A percentile compares a stretch with the other conserved stretches of the same genome.
Conservation (phyloP, 176 grass and related monocot species). For the Hsuehochloa calcarea region DNA sequence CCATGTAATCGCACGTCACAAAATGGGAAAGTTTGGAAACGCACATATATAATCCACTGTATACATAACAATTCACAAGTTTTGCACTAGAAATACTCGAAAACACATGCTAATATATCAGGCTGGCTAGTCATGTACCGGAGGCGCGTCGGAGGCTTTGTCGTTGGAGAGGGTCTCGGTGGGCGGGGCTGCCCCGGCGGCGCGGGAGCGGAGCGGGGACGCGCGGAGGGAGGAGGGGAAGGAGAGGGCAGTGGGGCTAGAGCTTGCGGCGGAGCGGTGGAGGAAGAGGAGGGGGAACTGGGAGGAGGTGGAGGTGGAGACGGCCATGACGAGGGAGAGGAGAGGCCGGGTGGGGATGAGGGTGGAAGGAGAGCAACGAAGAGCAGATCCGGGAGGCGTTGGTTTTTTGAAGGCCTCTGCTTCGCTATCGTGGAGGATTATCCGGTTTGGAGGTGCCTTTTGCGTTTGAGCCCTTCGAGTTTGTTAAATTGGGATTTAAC, state of each 20-base stretch:
- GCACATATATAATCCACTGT: background rate
- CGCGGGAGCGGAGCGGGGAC: constrained; percentile 29
- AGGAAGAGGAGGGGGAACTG: constrained; percentile 40
- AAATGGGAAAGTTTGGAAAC: background rate
- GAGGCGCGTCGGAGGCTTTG: constrained; percentile 29
- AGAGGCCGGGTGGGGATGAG: background rate
- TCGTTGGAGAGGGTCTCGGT: constrained; percentile 37
- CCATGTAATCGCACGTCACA: background rate
- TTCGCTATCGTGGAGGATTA: constrained; percentile 35
- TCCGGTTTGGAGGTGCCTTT: constrained; percentile 7
- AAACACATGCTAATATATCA: background rate
- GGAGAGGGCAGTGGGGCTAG: constrained; percentile 32
- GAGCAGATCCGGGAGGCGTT: background rate
- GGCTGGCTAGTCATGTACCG: constrained; percentile 20
- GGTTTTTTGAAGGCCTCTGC: constrained; percentile 39
- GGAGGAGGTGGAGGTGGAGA: constrained; percentile 37
- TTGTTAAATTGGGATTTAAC: background rate
- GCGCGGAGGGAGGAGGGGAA: constrained; percentile 41
- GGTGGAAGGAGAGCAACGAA: background rate
- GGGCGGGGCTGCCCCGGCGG: constrained; percentile 33
- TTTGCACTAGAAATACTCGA: background rate
- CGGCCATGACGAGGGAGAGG: constrained; percentile 37
- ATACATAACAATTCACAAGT: background rate
- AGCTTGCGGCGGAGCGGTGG: constrained; percentile 32
- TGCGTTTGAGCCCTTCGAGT: background rate